Conservation (phyloP, 2,329 filamentous ascomycete genomes). For the Pyrenophora teres region DNA sequence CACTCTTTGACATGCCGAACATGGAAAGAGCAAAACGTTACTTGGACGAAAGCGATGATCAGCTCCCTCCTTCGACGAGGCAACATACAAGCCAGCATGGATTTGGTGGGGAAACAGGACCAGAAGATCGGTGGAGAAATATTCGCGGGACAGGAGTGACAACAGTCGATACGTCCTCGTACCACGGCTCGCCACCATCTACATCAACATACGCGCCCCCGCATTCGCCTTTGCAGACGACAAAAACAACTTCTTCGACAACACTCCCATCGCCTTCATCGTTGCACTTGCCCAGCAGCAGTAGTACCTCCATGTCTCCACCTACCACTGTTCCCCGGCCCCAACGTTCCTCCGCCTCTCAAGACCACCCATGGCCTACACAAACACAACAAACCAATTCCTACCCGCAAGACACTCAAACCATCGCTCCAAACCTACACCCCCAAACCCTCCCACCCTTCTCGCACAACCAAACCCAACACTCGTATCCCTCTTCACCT, state of each 20-base stretch:
- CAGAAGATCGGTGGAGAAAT: conserved; percentile 27
- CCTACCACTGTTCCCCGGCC: conserved; percentile 35
- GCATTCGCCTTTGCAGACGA: conserved; percentile 35
- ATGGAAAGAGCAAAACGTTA: conserved; percentile 35
- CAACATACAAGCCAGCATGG: conserved; percentile 21
- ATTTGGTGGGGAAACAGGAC: conserved; percentile 15
- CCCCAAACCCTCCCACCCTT: too few species aligned
- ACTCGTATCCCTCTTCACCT: too few species aligned
- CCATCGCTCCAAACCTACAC: too few species aligned
- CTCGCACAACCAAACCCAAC: too few species aligned
- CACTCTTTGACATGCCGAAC: conserved; percentile 16
- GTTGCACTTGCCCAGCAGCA: conserved; percentile 29
- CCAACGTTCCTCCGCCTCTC: conserved; percentile 3
- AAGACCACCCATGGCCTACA: conserved; percentile 22
- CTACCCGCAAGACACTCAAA: too few species aligned
- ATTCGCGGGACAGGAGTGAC: conserved; percentile 23
- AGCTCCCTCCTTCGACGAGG: conserved; percentile 21
- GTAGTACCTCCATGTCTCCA: conserved; percentile 33
- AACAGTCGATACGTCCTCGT: conserved; percentile 25
- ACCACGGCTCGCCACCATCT: conserved; percentile 51
- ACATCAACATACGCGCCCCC: conserved; percentile 44
- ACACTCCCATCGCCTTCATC: conserved; percentile 42
- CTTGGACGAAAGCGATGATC: conserved; percentile 28
- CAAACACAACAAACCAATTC: too few species aligned
- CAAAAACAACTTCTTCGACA: conserved; percentile 25